Evolutionary conservation across 2,329 filamentous ascomycete genomes (phyloP), one percentile per base, ranked within the genome.

Genomic region (Fusarium virguliforme): DNA sequence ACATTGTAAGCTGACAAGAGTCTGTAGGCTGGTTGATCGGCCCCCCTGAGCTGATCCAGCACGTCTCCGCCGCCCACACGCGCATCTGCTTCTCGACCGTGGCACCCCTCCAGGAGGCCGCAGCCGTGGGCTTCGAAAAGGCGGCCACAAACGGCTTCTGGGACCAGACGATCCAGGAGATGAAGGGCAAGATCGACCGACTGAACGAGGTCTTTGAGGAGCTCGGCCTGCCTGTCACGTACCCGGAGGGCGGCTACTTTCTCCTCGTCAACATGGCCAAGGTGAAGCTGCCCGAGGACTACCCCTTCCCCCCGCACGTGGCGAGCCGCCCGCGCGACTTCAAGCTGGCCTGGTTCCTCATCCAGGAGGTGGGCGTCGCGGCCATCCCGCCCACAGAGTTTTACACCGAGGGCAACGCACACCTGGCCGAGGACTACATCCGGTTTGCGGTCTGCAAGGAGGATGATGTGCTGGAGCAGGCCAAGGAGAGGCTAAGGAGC

Each of bases 331-430:
- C 96, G 26, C 87, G 96, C 32, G 96, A 99, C 80, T 99, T 98
- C 84, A 94, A 97, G 85, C 88, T 99, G 51, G 90, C 91, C 37
- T 99, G 95, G 95, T 98, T 98, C 84, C 83, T 98, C 75, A 99
- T 99, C 82, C 95, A 95, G 80, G 95, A 99, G 84, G 86, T 99
- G 22, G 96, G 96, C 9, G 94, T 99, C 30, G 96, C 96, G 3
- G 95, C 95, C 8, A 98, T 99, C 69, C 96, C 96, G 18, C 96
- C 96, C 0, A 97, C 95, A 0, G 96, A 99, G 81, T 99, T 99
- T 81, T 98, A 98, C 80, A 98, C 95, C 0, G 91, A 94, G 18
- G 84, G 82, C 46, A 97, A 97, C 77, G 90, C 92, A 30, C 90
- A 93, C 76, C 89, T 98, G 74, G 96, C 93, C 0, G 93, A 98